These are phyloP conservation scores for Apophysomyces variabilis DNA, from an alignment of 371 early-diverging fungal species.

Conservation along the genomic window DNA sequence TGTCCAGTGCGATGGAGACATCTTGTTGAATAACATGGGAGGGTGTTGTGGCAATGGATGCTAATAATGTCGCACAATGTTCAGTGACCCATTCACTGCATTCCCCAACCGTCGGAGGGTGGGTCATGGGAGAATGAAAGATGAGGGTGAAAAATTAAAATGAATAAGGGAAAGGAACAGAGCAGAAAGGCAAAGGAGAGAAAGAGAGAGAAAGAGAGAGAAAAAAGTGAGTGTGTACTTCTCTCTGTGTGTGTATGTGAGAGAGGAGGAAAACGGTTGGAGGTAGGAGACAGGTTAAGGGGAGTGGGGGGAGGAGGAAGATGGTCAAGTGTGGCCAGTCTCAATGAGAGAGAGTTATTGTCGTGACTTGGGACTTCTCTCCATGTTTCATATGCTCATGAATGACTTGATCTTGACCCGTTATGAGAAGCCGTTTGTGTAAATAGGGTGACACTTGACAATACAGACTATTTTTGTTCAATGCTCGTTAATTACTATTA, in stretches of 20 bases:
- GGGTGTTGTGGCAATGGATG: background rate
- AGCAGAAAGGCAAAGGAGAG: background rate
- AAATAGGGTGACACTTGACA: background rate
- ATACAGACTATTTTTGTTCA: background rate
- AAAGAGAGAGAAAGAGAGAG: background rate
- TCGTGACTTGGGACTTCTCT: conserved; percentile 1
- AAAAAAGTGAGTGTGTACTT: no score
- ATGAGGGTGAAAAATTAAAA: background rate
- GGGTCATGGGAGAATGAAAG: conserved; percentile 1
- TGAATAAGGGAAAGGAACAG: background rate
- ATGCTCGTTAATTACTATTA: background rate
- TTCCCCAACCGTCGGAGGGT: conserved; percentile 28
- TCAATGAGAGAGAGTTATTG: background rate
- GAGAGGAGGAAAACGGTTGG: background rate
- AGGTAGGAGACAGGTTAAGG: background rate
- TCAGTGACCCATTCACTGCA: conserved; percentile 29
- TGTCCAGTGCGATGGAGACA: conserved; percentile 22
- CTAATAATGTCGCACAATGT: conserved; percentile 15
- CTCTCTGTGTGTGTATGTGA: background rate
- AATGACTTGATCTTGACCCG: background rate
- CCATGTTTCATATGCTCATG: background rate
- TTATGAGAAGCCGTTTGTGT: background rate
- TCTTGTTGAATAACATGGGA: conserved; percentile 8
- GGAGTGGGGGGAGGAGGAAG: background rate
- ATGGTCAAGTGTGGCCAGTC: background rate